Evolutionary conservation across 2,329 filamentous ascomycete genomes (phyloP), one percentile per base, ranked within the genome.

Genomic region (Fonsecaea erecta): DNA sequence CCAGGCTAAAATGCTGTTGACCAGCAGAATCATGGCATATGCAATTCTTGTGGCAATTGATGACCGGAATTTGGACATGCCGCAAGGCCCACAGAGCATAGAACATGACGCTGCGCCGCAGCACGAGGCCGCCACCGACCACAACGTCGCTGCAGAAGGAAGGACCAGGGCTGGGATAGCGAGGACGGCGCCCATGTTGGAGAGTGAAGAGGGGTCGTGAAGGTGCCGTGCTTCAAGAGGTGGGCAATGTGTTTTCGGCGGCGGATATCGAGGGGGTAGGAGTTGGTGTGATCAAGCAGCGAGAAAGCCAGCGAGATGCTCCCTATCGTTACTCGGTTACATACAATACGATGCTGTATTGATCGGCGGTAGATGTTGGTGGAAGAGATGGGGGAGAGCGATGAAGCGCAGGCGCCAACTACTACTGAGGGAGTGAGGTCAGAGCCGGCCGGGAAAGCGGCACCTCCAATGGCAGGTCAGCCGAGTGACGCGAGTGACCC

Each of bases 1-100:
- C 95, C 95, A 99, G 37, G 95, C 94, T 58, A 98, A 78, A 70
- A 98, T 97, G 65, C 94, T 97, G 84, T 99, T 99, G 79, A 98
- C 81, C 71, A 99, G 88, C 62, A 99, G 90, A 68, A 99, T 90
- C 74, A 98, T 87, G 70, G 95, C 93, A 77, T 97, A 97, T 75
- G 91, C 94, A 81, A 98, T 96, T 82, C 95, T 92, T 71, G 95
- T 99, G 63, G 93, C 93, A 81, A 98, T 93, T 80, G 93, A 96
- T 83, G 97, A 98, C 73, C 93, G 92, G 79, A 94, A 98, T 78
- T 97, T 98, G 79, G 94, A 98, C 78, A 97, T 98, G 59, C 95
- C 94, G 76, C 94, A 99, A 12, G 93, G 91, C 77, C 91, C 95
- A 81, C 93, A 98, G 55, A 98, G 90, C 77, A 95, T 94, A 72